These are phyloP conservation scores for Sporothrix phasma DNA, from an alignment of 2,329 filamentous ascomycete species.

Conservation along the genomic window DNA sequence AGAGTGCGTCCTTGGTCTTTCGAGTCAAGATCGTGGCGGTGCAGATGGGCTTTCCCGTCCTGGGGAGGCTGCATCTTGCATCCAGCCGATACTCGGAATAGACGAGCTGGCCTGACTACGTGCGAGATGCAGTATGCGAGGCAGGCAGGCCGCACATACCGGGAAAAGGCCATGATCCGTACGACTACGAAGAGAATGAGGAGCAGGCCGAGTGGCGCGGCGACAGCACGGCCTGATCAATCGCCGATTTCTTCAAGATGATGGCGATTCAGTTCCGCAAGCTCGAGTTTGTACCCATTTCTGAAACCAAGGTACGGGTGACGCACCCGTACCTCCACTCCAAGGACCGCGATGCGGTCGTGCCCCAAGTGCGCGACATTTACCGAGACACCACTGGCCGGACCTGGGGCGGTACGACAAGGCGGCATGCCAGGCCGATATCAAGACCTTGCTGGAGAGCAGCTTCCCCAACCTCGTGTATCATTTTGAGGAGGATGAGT, in stretches of 20 bases:
- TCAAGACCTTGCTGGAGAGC: not conserved
- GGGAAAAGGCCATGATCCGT: slow-evolving; percentile 14
- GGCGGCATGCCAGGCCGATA: slow-evolving; percentile 21
- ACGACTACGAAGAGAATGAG: slow-evolving; percentile 20
- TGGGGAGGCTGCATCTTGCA: not conserved
- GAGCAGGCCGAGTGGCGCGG: slow-evolving; percentile 22
- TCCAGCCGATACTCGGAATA: not conserved
- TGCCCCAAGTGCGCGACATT: slow-evolving; percentile 21
- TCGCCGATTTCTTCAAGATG: slow-evolving; percentile 23
- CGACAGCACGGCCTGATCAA: slow-evolving; percentile 21
- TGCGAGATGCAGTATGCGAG: slow-evolving; percentile 1
- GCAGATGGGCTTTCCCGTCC: not conserved
- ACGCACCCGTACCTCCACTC: slow-evolving; percentile 19
- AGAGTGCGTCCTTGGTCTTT: not conserved
- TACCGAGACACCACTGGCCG: slow-evolving; percentile 28
- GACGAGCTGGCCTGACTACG: too few species aligned
- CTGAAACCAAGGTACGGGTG: slow-evolving; percentile 15
- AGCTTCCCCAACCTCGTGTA: not conserved
- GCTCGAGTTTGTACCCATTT: slow-evolving; percentile 21
- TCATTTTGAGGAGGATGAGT: not conserved
- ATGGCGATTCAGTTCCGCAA: slow-evolving; percentile 22
- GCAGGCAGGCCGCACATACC: not conserved
- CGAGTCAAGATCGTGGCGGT: not conserved
- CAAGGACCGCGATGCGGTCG: slow-evolving; percentile 15
- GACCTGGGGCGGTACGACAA: slow-evolving; percentile 23